phyloP scores from a whole-genome alignment of 257 asterid genomes.

The Solanum pimpinellifolium region DNA sequence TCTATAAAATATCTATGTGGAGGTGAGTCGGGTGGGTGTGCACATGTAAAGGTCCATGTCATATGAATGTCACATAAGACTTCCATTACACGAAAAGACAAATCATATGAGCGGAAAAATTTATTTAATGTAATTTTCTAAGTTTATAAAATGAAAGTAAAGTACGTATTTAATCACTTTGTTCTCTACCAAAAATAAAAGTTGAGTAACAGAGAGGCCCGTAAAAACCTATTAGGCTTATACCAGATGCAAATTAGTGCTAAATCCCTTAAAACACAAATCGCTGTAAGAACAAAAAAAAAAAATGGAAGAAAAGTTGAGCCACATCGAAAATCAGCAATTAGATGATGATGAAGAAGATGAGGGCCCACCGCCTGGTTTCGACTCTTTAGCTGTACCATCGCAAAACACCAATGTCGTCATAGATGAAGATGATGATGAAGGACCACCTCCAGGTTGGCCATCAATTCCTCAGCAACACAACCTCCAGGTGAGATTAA shows the following conservation, averaged over 20 bases:
- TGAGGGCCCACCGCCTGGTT: slow-evolving; percentile 91
- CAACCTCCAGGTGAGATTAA: slow-evolving; percentile 21
- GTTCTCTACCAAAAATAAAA: neutral
- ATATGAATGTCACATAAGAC: neutral
- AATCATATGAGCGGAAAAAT: too few species aligned
- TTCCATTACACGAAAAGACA: too few species aligned
- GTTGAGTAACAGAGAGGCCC: too few species aligned
- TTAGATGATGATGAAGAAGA: slow-evolving; percentile 22
- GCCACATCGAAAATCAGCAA: neutral
- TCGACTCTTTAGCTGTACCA: slow-evolving; percentile 24
- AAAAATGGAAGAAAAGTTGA: neutral
- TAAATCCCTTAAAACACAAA: neutral
- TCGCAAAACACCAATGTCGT: slow-evolving; percentile 2
- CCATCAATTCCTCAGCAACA: slow-evolving; percentile 19
- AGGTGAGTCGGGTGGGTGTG: neutral
- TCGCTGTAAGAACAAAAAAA: neutral
- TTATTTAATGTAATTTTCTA: too few species aligned
- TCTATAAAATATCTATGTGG: neutral
- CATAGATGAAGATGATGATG: slow-evolving; percentile 17
- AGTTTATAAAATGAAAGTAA: neutral
- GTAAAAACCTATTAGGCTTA: neutral
- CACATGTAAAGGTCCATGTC: neutral
- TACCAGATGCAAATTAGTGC: neutral
- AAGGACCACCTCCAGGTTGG: slow-evolving; percentile 90
- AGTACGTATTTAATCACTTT: neutral